Base-by-base conservation (phyloP, 805 yeast species). In the Candida nonsorbophila region DNA sequence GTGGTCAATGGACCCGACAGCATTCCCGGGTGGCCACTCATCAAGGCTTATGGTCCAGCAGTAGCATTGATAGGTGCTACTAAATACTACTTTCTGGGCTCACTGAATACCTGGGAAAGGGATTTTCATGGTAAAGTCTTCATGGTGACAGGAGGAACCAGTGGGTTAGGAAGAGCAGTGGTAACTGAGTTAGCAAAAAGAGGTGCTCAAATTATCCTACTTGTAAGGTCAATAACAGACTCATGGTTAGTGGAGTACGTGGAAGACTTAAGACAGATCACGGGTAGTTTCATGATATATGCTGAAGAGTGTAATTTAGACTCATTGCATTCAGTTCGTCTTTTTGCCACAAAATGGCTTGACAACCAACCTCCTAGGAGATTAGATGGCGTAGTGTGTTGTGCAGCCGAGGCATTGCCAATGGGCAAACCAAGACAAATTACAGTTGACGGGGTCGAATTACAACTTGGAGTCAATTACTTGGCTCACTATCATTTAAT, bases 291-390 rank as follows among this genome's bases (percentile, higher is more conserved):
- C 30, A 52, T 90, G 67, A 75, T 92, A 25, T 90, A 84, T 53
- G 88, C 92, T n/a, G 99, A 92, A 49, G 73, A 79, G 42, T 86
- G 94, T 53, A 94, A 92, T 51, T 64, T 92, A 33, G 62, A 74
- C 11, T 78, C 84, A 31, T 61, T 92, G 33, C 63, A 78, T 48
- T 77, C 87, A 3, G 71, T 92, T 8, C 70, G 99, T 44, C 77
- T 78, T 49, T 92, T 92, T 62, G 97, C 96, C 16, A 88, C 97
- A 2, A 77, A 70, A 36, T 92, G 97, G 97, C 67, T 92, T 35
- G 94, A 92, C 53, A 87, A 84, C 47, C 62, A 77, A 18, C 94
- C 96, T 3, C 92, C 96, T 7, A 69, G 99, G 45, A 59, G 99
- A 32, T 63, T 92, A 25, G 99, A 92, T 55, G 94, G 94, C 33